Evolutionary conservation across 768 basidiomycete genomes (phyloP).

Genomic region (Zangia roseola): DNA sequence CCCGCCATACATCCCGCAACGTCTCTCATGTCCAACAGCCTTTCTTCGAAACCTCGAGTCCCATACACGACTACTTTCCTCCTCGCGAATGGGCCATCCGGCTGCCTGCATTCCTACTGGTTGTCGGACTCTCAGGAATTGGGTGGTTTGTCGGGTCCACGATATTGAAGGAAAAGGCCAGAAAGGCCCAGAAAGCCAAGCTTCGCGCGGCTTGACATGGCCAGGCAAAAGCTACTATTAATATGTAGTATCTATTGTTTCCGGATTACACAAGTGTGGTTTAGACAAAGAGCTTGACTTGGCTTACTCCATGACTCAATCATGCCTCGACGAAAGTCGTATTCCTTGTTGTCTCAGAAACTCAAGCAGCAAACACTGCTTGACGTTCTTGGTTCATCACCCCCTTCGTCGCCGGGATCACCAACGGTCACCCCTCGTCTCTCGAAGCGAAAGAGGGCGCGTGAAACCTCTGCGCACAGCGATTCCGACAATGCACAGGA

Average conservation of each 20-base stretch:
- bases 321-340: too few species aligned
- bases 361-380: conserved; percentile 47
- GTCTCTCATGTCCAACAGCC: conserved; percentile 47
- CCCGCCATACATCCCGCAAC: not conserved
- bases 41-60: conserved; percentile 74
- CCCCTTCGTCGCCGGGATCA: conserved; percentile 25
- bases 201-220: conserved; percentile 53
- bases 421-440: conserved; percentile 3
- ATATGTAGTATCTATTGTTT: too few species aligned
- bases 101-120: conserved; percentile 78
- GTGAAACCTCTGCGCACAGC: conserved; percentile 7
- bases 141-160: conserved; percentile 80
- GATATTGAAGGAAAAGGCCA: conserved; percentile 70
- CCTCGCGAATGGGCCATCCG: conserved; percentile 90
- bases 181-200: conserved; percentile 61
- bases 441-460: conserved; percentile 17
- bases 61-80: conserved; percentile 79
- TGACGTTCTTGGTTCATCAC: conserved; percentile 32
- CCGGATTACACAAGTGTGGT: too few species aligned
- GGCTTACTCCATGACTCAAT: too few species aligned
- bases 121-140: conserved; percentile 77
- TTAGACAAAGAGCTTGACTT: too few species aligned
- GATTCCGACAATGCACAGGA: conserved; percentile 22
- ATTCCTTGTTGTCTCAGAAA: conserved; percentile 19
- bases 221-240: conserved; percentile 11